phyloP scores from a whole-genome alignment of 2,329 filamentous ascomycete genomes.

The Talaromyces piceae region DNA sequence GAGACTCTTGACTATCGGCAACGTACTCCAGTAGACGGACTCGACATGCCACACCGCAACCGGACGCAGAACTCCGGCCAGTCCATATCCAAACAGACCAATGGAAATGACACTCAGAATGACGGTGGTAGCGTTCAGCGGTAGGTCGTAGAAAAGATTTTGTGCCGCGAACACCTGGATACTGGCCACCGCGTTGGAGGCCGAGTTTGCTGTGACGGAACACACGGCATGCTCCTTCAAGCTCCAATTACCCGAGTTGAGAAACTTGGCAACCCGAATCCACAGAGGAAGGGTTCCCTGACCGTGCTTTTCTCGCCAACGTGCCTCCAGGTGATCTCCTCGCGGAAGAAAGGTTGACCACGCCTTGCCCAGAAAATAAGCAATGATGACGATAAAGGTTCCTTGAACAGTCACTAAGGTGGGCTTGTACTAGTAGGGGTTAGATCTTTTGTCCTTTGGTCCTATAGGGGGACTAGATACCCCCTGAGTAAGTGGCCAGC shows the following conservation, averaged over 20 bases:
- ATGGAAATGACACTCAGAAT: conserved; percentile 48
- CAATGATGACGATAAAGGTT: conserved; percentile 52
- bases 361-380: conserved; percentile 48
- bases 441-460: too few relatives aligned
- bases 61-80: conserved; percentile 48
- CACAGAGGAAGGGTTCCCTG: conserved; percentile 36
- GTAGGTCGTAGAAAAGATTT: conserved; percentile 46
- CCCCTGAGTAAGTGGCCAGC: neutral
- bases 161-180: conserved; percentile 42
- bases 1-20: conserved; percentile 48
- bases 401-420: conserved; percentile 43
- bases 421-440: conserved; percentile 43
- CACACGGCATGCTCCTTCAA: conserved; percentile 52
- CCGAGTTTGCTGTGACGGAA: conserved; percentile 48
- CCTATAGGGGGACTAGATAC: conserved; percentile 8
- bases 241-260: conserved; percentile 47
- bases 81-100: conserved; percentile 49
- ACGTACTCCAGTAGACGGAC: conserved; percentile 49
- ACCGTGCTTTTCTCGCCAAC: conserved; percentile 40
- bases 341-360: conserved; percentile 45
- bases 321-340: conserved; percentile 43
- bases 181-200: conserved; percentile 42
- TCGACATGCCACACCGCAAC: conserved; percentile 51
- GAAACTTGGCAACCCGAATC: conserved; percentile 36
- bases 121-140: conserved; percentile 40